Evolutionary conservation across 148 eudicot species (phyloP).

Genomic region (Polygonum maritimum): DNA sequence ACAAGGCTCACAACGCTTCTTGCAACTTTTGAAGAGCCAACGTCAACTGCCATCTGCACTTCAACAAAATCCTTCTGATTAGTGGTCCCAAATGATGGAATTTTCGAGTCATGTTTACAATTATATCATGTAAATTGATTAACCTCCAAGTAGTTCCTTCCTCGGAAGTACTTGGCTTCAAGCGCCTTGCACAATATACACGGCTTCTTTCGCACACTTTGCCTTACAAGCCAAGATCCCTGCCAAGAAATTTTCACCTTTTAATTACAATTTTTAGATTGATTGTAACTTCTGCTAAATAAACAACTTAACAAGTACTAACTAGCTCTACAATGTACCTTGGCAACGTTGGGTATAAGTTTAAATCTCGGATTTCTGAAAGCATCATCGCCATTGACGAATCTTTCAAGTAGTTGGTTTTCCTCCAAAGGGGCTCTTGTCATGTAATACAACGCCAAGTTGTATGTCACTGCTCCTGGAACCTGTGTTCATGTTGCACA

Average conservation of each 20-base stretch:
- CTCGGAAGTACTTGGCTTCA: slow-evolving; percentile 45
- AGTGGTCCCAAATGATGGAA: too few species aligned
- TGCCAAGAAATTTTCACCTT: background rate
- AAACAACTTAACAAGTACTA: background rate
- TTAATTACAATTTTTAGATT: background rate
- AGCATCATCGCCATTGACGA: slow-evolving; percentile 50
- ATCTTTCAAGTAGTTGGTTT: slow-evolving; percentile 38
- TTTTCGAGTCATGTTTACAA: too few species aligned
- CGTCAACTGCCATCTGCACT: slow-evolving; percentile 56
- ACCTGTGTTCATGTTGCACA: slow-evolving; percentile 21
- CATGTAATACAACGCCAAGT: slow-evolving; percentile 46
- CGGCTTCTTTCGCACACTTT: slow-evolving; percentile 65
- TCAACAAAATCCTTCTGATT: background rate
- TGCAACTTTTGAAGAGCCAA: slow-evolving; percentile 75
- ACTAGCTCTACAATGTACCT: slow-evolving; percentile 20
- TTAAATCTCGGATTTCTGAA: slow-evolving; percentile 56
- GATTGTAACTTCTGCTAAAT: background rate
- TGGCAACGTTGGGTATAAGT: slow-evolving; percentile 57
- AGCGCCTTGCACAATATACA: slow-evolving; percentile 67
- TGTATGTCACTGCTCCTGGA: slow-evolving; percentile 44
- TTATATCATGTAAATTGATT: background rate
- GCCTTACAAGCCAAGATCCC: slow-evolving; percentile 85
- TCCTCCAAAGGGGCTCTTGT: slow-evolving; percentile 38
- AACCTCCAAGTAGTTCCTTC: slow-evolving; percentile 78
- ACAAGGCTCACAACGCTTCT: slow-evolving; percentile 66